These are phyloP conservation scores for Blastomyces silverae DNA, from an alignment of 2,329 filamentous ascomycete species.

Conservation along the genomic window DNA sequence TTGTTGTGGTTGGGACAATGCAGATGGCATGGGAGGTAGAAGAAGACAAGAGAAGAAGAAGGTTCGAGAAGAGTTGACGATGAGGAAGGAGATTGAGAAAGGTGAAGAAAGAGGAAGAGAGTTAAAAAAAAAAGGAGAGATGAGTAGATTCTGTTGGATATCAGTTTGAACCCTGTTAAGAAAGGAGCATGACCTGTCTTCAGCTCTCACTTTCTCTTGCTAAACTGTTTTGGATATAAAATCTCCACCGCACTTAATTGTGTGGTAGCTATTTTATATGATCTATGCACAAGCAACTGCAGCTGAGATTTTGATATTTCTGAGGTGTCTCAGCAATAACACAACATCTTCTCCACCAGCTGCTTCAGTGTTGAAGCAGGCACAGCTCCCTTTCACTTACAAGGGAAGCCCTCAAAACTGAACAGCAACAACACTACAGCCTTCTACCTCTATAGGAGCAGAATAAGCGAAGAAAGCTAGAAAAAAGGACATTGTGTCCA, in stretches of 20 bases:
- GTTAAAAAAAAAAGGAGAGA: neutral
- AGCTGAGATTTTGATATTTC: slow-evolving; percentile 4
- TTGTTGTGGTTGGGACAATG: neutral
- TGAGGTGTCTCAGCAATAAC: neutral
- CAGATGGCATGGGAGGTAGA: neutral
- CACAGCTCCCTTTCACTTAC: neutral
- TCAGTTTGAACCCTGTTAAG: neutral
- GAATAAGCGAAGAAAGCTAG: neutral
- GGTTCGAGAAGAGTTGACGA: neutral
- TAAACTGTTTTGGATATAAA: neutral
- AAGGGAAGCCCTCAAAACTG: neutral
- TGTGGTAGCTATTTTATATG: neutral
- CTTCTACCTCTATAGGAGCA: neutral
- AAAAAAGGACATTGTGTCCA: neutral
- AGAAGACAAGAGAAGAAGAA: neutral
- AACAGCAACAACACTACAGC: neutral
- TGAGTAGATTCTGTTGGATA: neutral
- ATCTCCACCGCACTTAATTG: neutral
- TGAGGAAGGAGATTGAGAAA: slow-evolving; percentile 1
- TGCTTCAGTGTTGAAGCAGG: neutral
- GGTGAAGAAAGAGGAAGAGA: neutral
- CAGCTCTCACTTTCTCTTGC: neutral
- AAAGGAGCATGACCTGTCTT: neutral
- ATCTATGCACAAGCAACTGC: neutral
- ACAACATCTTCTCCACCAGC: neutral